Evolutionary conservation across 2,329 filamentous ascomycete genomes (phyloP).

Genomic region (Myriosclerotinia duriaeana): DNA sequence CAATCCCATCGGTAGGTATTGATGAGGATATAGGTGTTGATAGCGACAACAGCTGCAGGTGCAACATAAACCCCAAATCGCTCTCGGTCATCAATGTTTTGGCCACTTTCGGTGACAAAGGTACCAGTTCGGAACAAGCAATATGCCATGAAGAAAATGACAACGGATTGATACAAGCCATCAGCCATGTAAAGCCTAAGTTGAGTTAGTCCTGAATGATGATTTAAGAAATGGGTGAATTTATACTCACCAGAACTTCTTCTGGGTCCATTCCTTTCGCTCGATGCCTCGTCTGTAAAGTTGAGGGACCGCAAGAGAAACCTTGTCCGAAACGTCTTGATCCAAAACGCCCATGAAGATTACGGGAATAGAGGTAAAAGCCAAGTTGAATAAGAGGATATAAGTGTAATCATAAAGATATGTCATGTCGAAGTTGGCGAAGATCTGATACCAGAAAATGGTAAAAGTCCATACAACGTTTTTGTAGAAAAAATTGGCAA

Average conservation of each 20-base stretch:
- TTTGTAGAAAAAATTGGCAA: constrained; percentile 99
- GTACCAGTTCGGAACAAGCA: constrained; percentile 69
- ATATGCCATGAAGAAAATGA: constrained; percentile 92
- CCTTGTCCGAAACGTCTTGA: constrained; percentile 91
- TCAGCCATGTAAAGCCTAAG: constrained; percentile 87
- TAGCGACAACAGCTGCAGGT: constrained; percentile 78
- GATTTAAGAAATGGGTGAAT: not conserved
- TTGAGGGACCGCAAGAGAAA: constrained; percentile 91
- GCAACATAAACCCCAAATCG: constrained; percentile 87
- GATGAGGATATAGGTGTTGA: constrained; percentile 92
- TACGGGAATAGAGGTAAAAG: constrained; percentile 92
- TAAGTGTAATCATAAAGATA: constrained; percentile 98
- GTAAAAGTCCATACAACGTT: constrained; percentile 97
- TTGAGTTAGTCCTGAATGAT: constrained; percentile 16
- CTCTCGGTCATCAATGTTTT: constrained; percentile 74
- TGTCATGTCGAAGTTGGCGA: constrained; percentile 91
- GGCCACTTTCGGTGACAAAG: constrained; percentile 69
- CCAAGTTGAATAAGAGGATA: constrained; percentile 93
- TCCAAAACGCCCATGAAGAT: constrained; percentile 96
- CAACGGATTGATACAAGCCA: constrained; percentile 89
- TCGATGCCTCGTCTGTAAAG: constrained; percentile 95
- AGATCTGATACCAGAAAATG: constrained; percentile 97
- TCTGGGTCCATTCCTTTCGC: constrained; percentile 91
- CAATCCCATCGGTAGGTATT: constrained; percentile 99
- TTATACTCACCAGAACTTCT: constrained; percentile 85